Evolutionary conservation across 192 early-diverging fungal species (phyloP).

Genomic region (Podila epicladia): DNA sequence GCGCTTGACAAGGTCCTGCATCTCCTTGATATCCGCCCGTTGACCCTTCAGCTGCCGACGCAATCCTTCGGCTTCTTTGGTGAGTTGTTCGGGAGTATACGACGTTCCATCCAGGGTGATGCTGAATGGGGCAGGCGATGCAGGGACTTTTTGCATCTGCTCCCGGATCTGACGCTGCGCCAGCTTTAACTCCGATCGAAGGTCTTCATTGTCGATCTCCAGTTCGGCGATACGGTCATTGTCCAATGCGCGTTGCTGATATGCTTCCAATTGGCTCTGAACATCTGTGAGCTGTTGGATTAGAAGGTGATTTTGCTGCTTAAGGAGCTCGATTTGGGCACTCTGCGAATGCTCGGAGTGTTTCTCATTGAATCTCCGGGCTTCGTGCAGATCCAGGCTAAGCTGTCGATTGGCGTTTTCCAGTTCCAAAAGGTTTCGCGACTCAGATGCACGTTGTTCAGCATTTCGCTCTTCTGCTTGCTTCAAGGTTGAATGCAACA

Average conservation of each 20-base stretch:
- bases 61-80: constrained; percentile 24
- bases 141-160: neutral
- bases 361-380: neutral
- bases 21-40: constrained; percentile 27
- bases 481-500: neutral
- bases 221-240: neutral
- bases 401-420: constrained; percentile 10
- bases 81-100: constrained; percentile 17
- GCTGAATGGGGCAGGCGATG: neutral
- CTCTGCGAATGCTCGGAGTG: neutral
- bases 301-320: constrained; percentile 1
- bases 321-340: neutral
- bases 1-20: constrained; percentile 27
- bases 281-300: neutral
- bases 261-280: neutral
- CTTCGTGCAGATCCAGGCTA: constrained; percentile 1
- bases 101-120: neutral
- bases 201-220: constrained; percentile 4
- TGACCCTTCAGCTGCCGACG: constrained; percentile 43
- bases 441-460: neutral
- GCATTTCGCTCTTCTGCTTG: neutral
- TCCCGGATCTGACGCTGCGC: constrained; percentile 4
- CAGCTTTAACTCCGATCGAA: constrained; percentile 5
- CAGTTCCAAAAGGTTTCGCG: neutral
- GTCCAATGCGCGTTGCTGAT: neutral